These are phyloP conservation scores for Solanum chiquidenum DNA, from an alignment of 257 asterid genomes.

Conservation along the genomic window DNA sequence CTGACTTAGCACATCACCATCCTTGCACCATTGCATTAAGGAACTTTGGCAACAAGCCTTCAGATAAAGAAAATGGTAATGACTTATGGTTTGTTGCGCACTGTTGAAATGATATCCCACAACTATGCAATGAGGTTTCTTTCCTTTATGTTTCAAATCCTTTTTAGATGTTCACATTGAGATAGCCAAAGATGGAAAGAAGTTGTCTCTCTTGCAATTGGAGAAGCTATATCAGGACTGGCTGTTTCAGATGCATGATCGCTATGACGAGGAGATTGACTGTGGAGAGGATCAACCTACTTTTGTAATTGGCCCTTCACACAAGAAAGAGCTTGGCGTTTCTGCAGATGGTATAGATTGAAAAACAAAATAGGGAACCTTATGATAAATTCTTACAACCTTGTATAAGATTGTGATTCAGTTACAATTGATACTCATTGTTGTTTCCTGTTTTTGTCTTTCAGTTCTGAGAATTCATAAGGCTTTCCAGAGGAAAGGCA, in stretches of 20 bases:
- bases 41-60: constrained; percentile 41
- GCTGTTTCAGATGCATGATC: constrained; percentile 50
- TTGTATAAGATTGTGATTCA: not conserved
- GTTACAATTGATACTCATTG: not conserved
- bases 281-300: constrained; percentile 46
- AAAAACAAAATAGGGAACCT: not conserved
- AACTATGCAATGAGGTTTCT: not conserved
- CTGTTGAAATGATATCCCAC: not conserved
- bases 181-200: constrained; percentile 33
- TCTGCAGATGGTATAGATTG: constrained; percentile 41
- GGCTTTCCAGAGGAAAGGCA: constrained; percentile 39
- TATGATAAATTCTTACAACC: not conserved
- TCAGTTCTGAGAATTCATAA: constrained; percentile 54
- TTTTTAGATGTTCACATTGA: constrained; percentile 34
- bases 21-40: constrained; percentile 52
- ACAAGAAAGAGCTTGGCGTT: constrained; percentile 32
- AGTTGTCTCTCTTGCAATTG: constrained; percentile 30
- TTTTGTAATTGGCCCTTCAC: constrained; percentile 20
- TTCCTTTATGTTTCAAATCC: not conserved
- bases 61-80: constrained; percentile 35
- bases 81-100: not conserved
- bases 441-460: not conserved
- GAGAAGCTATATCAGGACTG: constrained; percentile 52
- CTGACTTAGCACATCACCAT: constrained; percentile 55
- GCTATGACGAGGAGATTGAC: constrained; percentile 42